Percentiles rank a stretch among this genome's conserved stretches.
Evolutionary conservation across 2,329 filamentous ascomycete species (phyloP).

Genomic region (Fusarium duplospermum): DNA sequence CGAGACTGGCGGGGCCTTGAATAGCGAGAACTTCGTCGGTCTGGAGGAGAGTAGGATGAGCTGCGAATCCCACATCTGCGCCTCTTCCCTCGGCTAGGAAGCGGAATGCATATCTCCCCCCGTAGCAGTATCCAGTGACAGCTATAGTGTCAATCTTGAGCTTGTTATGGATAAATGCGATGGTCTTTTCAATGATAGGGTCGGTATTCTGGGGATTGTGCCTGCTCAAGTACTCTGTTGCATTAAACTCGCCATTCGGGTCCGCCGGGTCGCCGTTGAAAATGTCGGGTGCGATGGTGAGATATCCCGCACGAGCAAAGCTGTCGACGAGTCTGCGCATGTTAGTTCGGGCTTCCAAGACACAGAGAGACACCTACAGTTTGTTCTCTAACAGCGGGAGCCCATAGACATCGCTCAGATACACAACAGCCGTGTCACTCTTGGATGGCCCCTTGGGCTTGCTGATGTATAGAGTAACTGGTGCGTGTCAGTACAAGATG

Average conservation of each 20-base stretch:
- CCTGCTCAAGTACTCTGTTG: slow-evolving; percentile 15
- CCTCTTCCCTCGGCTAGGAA: slow-evolving; percentile 61
- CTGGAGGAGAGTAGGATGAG: slow-evolving; percentile 69
- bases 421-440: slow-evolving; percentile 11
- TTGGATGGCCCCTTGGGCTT: slow-evolving; percentile 14
- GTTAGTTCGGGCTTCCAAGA: background rate
- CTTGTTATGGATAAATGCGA: slow-evolving; percentile 31
- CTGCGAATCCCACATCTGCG: slow-evolving; percentile 67
- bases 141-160: slow-evolving; percentile 61
- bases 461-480: slow-evolving; percentile 21
- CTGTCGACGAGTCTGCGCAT: slow-evolving; percentile 11
- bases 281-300: slow-evolving; percentile 18
- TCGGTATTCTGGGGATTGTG: slow-evolving; percentile 18
- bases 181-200: slow-evolving; percentile 24
- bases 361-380: background rate
- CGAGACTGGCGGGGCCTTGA: slow-evolving; percentile 19
- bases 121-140: slow-evolving; percentile 70
- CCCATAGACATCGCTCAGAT: slow-evolving; percentile 31
- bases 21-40: slow-evolving; percentile 61
- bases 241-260: slow-evolving; percentile 6
- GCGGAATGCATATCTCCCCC: slow-evolving; percentile 66
- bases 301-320: slow-evolving; percentile 27
- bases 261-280: slow-evolving; percentile 13
- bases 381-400: slow-evolving; percentile 15
- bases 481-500: background rate